Base-by-base conservation (phyloP, 2,329 filamentous ascomycete species). In the Colletotrichum theobromicola region DNA sequence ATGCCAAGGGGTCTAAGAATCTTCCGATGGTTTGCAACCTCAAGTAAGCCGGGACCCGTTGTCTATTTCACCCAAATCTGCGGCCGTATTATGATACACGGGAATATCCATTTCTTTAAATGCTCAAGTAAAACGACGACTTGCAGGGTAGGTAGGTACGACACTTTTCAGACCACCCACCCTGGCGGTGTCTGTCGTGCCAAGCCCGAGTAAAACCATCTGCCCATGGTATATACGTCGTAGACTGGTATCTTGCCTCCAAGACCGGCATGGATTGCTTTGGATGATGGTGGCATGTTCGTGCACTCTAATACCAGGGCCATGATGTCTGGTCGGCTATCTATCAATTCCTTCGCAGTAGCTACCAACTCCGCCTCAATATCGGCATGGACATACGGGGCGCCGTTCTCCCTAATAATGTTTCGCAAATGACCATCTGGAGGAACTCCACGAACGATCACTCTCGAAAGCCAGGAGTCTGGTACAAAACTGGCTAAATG, bases 171-270 rank as follows among this genome's bases (percentile, higher is more conserved):
- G 32, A 0, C 57, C 26, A 5, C n/a, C 57, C 75, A 79, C 9
- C 28, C 24, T 5, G n/a, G n/a, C 9, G 76, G 75, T 30, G 69
- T 72, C 35, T 61, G 72, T 30, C 76, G 77, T 4, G 77, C 72
- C 8, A 84, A 74, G 1, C 82, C 83, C 8, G 81, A 81, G 63
- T 84, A 83, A 50, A 84, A 83, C 82, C 83, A 85, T 12, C 62
- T 71, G 0, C 77, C 82, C 78, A 83, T 79, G 2, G 83, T 83
- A 55, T 79, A 82, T 5, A 85, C 80, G 75, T 85, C 84, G 64
- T 84, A 84, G 1, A 82, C 81, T 1, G 82, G 81, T 28, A 81
- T 57, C n/a, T 53, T 65, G 6, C 12, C n/a, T 1, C 77, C 76
- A 4, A 81, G 79, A 12, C 26, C 79, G 15, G 62, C n/a, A n/a